These are phyloP conservation scores for Blakeslea trispora DNA, from an alignment of 371 early-diverging fungal genomes.

Conservation along the genomic window DNA sequence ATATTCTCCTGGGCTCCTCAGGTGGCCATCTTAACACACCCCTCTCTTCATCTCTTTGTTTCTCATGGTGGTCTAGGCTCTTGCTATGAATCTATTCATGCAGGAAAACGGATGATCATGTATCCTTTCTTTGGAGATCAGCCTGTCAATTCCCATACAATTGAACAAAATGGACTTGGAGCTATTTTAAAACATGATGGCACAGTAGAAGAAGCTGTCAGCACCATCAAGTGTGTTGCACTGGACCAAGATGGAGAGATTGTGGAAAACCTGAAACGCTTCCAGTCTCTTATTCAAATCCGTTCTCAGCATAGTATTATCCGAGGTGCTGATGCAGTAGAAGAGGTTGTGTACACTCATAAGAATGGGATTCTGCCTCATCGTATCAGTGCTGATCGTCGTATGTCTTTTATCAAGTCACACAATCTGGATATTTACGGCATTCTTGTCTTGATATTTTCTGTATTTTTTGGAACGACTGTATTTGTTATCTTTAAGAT, in stretches of 20 bases:
- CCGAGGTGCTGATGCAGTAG: slow-evolving; percentile 28
- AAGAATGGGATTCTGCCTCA: slow-evolving; percentile 22
- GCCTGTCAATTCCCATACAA: slow-evolving; percentile 15
- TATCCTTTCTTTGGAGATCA: slow-evolving; percentile 46
- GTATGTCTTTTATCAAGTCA: slow-evolving; percentile 26
- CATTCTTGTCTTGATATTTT: not conserved
- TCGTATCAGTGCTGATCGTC: slow-evolving; percentile 12
- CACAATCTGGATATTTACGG: slow-evolving; percentile 26
- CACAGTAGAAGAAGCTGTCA: slow-evolving; percentile 6
- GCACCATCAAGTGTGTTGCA: slow-evolving; percentile 1
- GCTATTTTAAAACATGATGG: not conserved
- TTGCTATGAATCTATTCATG: slow-evolving; percentile 30
- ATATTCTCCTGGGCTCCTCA: slow-evolving; percentile 42
- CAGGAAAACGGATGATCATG: slow-evolving; percentile 29
- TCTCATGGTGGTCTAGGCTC: slow-evolving; percentile 45
- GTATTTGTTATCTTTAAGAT: too few relatives aligned
- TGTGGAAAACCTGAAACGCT: slow-evolving; percentile 12
- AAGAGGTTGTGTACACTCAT: slow-evolving; percentile 22
- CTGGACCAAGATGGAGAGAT: not conserved
- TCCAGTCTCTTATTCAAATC: slow-evolving; percentile 21
- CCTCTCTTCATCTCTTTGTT: slow-evolving; percentile 31
- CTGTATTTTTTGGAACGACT: too few relatives aligned
- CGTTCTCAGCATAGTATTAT: slow-evolving; percentile 11
- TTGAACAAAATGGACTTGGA: slow-evolving; percentile 9
- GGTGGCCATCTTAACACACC: slow-evolving; percentile 36